Percentiles rank a stretch among this genome's conserved stretches.
Conservation (phyloP, 805 yeast genomes). For the Teunomyces barrocoloradensis region DNA sequence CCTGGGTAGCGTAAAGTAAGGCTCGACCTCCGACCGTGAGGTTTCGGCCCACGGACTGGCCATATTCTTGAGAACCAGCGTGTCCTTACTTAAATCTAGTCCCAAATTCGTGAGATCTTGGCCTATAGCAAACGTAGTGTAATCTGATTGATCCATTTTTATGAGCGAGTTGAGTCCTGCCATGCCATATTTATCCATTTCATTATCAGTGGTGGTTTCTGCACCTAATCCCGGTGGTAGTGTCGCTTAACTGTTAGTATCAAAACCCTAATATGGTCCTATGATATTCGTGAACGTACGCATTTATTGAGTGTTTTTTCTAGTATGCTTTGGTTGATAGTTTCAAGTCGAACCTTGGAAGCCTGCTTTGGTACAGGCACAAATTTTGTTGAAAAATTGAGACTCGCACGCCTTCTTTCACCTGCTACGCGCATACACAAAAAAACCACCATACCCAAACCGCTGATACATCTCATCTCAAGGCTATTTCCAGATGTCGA, state of each 20-base stretch:
- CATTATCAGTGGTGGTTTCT: slow-evolving; percentile 21
- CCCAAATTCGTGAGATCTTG: slow-evolving; percentile 70
- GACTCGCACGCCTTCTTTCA: neutral
- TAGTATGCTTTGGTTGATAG: neutral
- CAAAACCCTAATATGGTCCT: neutral
- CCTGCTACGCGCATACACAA: too few species aligned
- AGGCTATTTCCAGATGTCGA: slow-evolving; percentile 17
- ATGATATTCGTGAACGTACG: neutral
- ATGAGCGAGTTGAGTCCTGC: slow-evolving; percentile 60
- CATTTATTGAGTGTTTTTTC: neutral
- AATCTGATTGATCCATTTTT: slow-evolving; percentile 60
- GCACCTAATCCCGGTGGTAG: slow-evolving; percentile 16
- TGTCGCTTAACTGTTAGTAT: slow-evolving; percentile 15
- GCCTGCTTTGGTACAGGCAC: neutral
- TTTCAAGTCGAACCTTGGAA: neutral
- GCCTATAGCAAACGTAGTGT: slow-evolving; percentile 68
- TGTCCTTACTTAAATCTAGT: slow-evolving; percentile 49
- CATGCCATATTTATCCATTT: slow-evolving; percentile 65
- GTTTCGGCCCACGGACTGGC: slow-evolving; percentile 97
- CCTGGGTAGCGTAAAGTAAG: slow-evolving; percentile 66
- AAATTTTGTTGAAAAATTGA: neutral
- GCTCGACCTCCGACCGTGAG: slow-evolving; percentile 85
- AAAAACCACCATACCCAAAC: neutral
- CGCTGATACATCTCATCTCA: neutral
- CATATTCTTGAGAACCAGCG: slow-evolving; percentile 59